Evolutionary conservation across 228 moss, liverwort and hornwort species (phyloP).

Genomic region (Sphagnum magellanicum): DNA sequence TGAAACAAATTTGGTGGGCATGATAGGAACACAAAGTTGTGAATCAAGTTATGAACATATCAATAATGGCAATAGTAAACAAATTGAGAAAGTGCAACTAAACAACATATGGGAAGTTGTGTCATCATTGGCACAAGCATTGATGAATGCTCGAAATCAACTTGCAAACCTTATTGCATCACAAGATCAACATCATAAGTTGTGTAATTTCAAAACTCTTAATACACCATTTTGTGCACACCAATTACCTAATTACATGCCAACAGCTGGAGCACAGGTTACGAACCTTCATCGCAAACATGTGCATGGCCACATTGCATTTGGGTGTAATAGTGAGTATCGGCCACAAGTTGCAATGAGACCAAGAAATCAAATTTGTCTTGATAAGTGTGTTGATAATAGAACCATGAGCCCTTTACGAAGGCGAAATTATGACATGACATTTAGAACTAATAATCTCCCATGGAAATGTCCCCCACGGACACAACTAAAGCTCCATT

Average conservation of each 20-base stretch:
- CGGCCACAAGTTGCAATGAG: constrained; percentile 7
- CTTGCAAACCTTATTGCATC: constrained; percentile 28
- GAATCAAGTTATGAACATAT: too few species aligned
- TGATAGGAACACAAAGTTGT: too few species aligned
- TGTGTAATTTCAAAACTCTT: neutral
- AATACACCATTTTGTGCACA: constrained; percentile 1
- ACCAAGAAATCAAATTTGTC: too few species aligned
- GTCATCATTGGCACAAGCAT: constrained; percentile 30
- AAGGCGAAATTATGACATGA: too few species aligned
- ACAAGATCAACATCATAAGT: neutral
- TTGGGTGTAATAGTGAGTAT: constrained; percentile 29
- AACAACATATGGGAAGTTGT: constrained; percentile 43
- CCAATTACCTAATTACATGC: neutral
- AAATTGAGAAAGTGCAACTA: constrained; percentile 5
- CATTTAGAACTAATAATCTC: too few species aligned
- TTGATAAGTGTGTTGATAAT: too few species aligned
- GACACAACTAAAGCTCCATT: too few species aligned
- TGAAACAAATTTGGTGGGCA: too few species aligned
- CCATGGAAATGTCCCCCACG: too few species aligned
- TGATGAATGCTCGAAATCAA: constrained; percentile 45
- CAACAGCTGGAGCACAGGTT: neutral
- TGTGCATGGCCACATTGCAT: constrained; percentile 40
- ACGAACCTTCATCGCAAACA: constrained; percentile 36
- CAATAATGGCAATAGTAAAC: neutral
- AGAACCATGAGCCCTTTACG: too few species aligned